Evolutionary conservation across 441 rosid genomes (phyloP).

Genomic region (Adansonia madagascariensis): DNA sequence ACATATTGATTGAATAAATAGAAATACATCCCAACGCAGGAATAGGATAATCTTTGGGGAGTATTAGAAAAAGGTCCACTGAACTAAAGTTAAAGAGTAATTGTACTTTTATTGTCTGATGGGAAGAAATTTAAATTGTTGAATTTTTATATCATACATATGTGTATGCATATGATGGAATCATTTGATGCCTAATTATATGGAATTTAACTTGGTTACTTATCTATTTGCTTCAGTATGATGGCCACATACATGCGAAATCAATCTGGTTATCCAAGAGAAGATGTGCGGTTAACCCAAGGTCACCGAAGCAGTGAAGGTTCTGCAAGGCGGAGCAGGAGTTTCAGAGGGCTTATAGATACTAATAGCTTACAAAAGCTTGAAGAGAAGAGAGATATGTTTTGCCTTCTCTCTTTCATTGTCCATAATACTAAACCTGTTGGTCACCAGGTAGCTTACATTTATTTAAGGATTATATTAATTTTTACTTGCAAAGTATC

Average conservation of each 20-base stretch:
- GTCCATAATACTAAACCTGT: constrained; percentile 98
- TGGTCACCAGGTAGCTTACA: constrained; percentile 87
- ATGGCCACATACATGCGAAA: constrained; percentile 43
- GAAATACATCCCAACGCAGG: not conserved
- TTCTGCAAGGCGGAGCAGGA: constrained; percentile 56
- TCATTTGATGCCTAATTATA: constrained; percentile 20
- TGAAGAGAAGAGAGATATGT: constrained; percentile 88
- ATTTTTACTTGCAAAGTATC: not conserved
- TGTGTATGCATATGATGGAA: constrained; percentile 3
- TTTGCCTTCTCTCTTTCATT: constrained; percentile 87
- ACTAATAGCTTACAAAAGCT: constrained; percentile 78
- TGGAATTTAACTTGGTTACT: constrained; percentile 38
- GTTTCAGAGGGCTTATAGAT: constrained; percentile 72
- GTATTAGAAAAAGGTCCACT: not conserved
- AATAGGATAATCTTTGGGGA: not conserved
- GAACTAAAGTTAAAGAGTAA: constrained; percentile 8
- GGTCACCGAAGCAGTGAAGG: constrained; percentile 54
- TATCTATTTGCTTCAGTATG: constrained; percentile 41
- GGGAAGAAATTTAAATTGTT: constrained; percentile 8
- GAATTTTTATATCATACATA: constrained; percentile 40
- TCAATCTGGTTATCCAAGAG: constrained; percentile 49
- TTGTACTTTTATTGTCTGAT: not conserved
- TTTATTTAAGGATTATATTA: constrained; percentile 9
- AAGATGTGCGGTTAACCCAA: constrained; percentile 48
- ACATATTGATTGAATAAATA: not conserved